These are phyloP conservation scores for Setomelanomma holmii DNA, from an alignment of 2,329 filamentous ascomycete species.

Conservation along the genomic window DNA sequence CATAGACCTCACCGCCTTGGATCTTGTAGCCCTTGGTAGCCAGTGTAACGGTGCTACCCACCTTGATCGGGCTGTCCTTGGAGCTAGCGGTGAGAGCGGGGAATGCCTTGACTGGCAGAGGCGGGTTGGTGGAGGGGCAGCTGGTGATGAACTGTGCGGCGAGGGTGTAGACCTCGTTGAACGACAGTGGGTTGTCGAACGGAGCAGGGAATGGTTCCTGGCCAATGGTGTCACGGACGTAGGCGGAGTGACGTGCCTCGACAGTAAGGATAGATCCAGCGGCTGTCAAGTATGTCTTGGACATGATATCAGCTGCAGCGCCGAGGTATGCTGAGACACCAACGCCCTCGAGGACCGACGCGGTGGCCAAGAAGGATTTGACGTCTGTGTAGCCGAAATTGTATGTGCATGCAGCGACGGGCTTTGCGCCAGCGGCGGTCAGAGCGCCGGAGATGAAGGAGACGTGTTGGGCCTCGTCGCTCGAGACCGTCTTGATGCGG, in stretches of 20 bases:
- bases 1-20: constrained; percentile 28
- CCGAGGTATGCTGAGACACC: constrained; percentile 68
- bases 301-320: constrained; percentile 65
- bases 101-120: constrained; percentile 68
- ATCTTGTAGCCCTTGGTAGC: constrained; percentile 24
- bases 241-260: constrained; percentile 69
- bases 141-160: constrained; percentile 66
- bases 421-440: constrained; percentile 54
- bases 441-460: constrained; percentile 59
- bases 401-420: constrained; percentile 65
- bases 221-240: constrained; percentile 61
- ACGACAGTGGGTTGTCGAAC: constrained; percentile 66
- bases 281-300: constrained; percentile 65
- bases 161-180: constrained; percentile 69
- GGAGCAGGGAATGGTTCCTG: constrained; percentile 64
- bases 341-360: constrained; percentile 63
- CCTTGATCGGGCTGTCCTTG: constrained; percentile 19
- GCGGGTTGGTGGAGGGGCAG: constrained; percentile 63
- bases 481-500: constrained; percentile 63
- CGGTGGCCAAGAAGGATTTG: constrained; percentile 60
- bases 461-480: constrained; percentile 67
- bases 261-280: constrained; percentile 70
- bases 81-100: constrained; percentile 52
- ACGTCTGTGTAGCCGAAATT: constrained; percentile 59
- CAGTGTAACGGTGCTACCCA: constrained; percentile 21